A percentile compares a stretch with the other conserved stretches of the same genome.
These are phyloP conservation scores for Capronia americana DNA, from an alignment of 2,329 filamentous ascomycete genomes.

Conservation along the genomic window DNA sequence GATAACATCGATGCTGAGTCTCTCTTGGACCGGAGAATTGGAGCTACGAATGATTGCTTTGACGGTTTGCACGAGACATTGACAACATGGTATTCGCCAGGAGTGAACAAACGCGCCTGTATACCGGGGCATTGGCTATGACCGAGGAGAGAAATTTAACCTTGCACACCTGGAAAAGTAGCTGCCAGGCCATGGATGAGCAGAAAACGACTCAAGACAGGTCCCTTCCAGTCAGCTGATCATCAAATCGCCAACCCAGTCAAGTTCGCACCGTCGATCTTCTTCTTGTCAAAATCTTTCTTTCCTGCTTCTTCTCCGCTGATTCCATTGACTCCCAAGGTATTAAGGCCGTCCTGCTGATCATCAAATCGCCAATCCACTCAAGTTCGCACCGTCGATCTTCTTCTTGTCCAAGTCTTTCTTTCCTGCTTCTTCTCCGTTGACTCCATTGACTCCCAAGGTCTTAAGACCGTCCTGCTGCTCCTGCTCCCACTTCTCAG, in stretches of 20 bases:
- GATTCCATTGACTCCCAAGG: not conserved
- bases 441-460: not conserved
- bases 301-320: constrained; percentile 10
- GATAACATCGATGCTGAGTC: not conserved
- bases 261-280: constrained; percentile 27
- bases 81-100: not conserved
- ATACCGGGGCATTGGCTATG: not conserved
- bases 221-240: too few species aligned
- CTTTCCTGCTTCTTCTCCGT: constrained; percentile 12
- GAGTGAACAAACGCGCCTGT: not conserved
- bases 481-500: not conserved
- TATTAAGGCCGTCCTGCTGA: not conserved
- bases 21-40: not conserved
- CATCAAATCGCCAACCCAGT: constrained; percentile 31
- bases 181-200: not conserved
- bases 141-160: not conserved
- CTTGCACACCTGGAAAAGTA: not conserved
- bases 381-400: constrained; percentile 29
- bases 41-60: not conserved
- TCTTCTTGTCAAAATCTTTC: constrained; percentile 21
- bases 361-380: constrained; percentile 31
- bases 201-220: not conserved
- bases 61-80: not conserved
- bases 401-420: constrained; percentile 22
- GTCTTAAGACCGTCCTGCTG: not conserved